Evolutionary conservation across 2,329 filamentous ascomycete species (phyloP).

Genomic region (Monosporascus ibericus): DNA sequence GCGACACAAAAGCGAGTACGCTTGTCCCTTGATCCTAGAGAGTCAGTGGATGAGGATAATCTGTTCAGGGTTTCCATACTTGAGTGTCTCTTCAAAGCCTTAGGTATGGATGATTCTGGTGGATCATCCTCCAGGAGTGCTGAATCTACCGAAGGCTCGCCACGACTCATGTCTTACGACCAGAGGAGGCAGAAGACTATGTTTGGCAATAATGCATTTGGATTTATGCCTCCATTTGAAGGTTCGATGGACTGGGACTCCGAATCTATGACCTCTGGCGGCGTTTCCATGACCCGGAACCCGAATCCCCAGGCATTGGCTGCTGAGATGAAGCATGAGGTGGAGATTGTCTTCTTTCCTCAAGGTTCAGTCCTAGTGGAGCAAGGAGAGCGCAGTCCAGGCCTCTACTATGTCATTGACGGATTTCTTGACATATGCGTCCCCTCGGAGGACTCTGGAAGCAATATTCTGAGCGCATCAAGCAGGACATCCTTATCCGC

Average conservation of each 20-base stretch:
- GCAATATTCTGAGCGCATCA: conserved; percentile 34
- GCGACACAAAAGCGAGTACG: conserved; percentile 43
- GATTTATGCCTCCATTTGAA: conserved; percentile 82
- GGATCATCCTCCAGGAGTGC: conserved; percentile 59
- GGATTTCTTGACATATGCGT: conserved; percentile 93
- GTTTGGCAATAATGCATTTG: conserved; percentile 79
- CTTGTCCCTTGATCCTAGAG: conserved; percentile 60
- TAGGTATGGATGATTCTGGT: conserved; percentile 65
- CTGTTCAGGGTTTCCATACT: conserved; percentile 85
- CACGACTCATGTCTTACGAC: conserved; percentile 78
- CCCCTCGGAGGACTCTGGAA: conserved; percentile 54
- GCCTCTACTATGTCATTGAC: conserved; percentile 95
- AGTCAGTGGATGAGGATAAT: conserved; percentile 80
- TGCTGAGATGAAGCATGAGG: conserved; percentile 81
- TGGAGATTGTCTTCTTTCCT: conserved; percentile 96
- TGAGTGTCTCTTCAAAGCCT: conserved; percentile 91
- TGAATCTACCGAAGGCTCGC: conserved; percentile 79
- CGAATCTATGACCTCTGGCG: conserved; percentile 74
- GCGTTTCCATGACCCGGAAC: conserved; percentile 52
- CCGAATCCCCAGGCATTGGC: conserved; percentile 61
- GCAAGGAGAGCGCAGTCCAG: conserved; percentile 93
- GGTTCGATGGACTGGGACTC: conserved; percentile 72
- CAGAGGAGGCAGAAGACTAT: conserved; percentile 71
- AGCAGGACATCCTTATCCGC: conserved; percentile 28
- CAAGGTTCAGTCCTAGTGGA: conserved; percentile 92